Evolutionary conservation across 225 moss, liverwort and hornwort genomes (phyloP).

Genomic region (Thuidium tamariscinum): DNA sequence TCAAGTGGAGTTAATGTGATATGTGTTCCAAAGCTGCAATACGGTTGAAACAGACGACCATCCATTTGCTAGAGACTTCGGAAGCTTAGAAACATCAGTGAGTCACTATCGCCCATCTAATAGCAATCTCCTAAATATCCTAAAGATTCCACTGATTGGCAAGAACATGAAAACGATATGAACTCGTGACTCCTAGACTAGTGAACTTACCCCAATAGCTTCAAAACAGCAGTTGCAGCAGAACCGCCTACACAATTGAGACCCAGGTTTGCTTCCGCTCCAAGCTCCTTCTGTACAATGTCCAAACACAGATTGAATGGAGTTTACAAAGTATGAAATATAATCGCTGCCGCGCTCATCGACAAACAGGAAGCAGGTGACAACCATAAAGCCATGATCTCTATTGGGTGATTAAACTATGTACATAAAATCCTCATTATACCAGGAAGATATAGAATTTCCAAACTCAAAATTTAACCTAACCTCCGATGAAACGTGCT

Average conservation of each 20-base stretch:
- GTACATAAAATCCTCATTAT: not conserved
- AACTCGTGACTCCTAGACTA: not conserved
- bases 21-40: not conserved
- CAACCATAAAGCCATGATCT: not conserved
- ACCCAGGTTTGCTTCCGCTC: conserved; percentile 48
- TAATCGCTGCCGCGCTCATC: not conserved
- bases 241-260: conserved; percentile 90
- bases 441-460: not conserved
- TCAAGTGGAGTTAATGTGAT: not conserved
- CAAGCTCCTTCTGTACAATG: conserved; percentile 15
- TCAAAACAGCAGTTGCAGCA: conserved; percentile 77
- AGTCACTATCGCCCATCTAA: not conserved
- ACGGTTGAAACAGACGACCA: not conserved
- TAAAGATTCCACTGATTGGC: not conserved
- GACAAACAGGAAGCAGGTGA: not conserved
- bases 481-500: not conserved
- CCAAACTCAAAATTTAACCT: not conserved
- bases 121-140: not conserved
- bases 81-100: not conserved
- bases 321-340: not conserved
- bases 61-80: not conserved
- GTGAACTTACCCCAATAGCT: conserved; percentile 61
- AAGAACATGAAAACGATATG: not conserved
- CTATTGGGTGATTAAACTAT: not conserved
- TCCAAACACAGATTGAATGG: not conserved